Base-by-base conservation (phyloP, 371 early-diverging fungal genomes). In the Mortierella sp. region DNA sequence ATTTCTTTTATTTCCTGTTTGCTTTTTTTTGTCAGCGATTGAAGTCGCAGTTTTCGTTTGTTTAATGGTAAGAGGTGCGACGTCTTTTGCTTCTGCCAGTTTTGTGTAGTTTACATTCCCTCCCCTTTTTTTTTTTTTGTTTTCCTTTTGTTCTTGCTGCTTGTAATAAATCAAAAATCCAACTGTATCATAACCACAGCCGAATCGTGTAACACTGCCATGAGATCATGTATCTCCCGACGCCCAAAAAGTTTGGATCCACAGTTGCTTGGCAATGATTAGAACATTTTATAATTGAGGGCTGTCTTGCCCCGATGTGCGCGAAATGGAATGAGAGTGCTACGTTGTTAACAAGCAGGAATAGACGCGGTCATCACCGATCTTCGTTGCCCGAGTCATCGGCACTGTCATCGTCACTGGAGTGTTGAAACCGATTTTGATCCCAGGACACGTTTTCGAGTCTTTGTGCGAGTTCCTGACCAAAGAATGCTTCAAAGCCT, bases 401-500 rank as follows among this genome's bases (percentile, higher is more conserved):
- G 32, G 44, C 55, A 51, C 35, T 72, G 51, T n/a, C 48, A 11
- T 48, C 48, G 29, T 74, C 56, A 21, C 44, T 58, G 14, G 60
- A 58, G 32, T 58, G 32, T 43, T 74, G 74, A 38, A 74, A 43
- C 29, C 74, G 32, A 58, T n/a, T 58, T 58, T 29, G 60, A 11
- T 84, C 84, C 76, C 82, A 76, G 8, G 79, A 81, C 2, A 81
- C 27, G 11, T 74, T 29, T 0, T 72, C 41, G 51, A 85, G 75
- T 46, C 74, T 78, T 8, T 77, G 54, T 18, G 68, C 2, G 35
- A 85, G 85, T 54, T 85, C 85, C 12, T 81, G 55, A 16, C 77
- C 79, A 71, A 85, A 85, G 49, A 79, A 85, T 6, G 41, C 72
- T 79, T 85, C 82, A 55, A 85, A 85, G 11, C 51, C 74, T 7